Base-by-base conservation (phyloP, 176 grass and related monocot species). In the Microstegium vimineum region DNA sequence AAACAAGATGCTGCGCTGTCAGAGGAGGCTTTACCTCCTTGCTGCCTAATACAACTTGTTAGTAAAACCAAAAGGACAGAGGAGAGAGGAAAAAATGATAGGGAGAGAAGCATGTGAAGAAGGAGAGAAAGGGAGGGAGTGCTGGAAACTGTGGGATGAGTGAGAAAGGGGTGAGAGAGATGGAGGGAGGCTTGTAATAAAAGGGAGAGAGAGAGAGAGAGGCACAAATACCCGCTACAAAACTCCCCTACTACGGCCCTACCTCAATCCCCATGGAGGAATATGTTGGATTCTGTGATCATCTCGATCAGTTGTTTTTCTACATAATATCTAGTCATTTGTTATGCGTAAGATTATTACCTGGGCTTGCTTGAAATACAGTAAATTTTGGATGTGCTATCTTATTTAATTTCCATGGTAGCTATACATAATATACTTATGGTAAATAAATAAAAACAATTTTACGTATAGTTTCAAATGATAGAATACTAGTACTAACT, bases 1-100 rank as follows among this genome's bases (percentile, higher is more conserved):
- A 94, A 97, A 97, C 71, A 67, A 94, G 94, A 90, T 97, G 95
- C 95, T 92, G 92, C 88, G 88, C 86, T 98, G 95, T 94, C 95
- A 97, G 78, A 52, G 63, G 78, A n/a, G 74, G 77, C 92, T 94
- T 92, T 88, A 83, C 81, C 77, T 90, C 75, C 83, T 81, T 89
- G 41, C 47, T 51, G 75, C 71, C 82, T 83, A 77, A 88, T 76
- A 67, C 90, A 81, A 69, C 66, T 49, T 81, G 86, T 93, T 93
- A 82, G 84, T 87, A 92, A 91, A 93, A 91, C 87, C 30, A 41
- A 89, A 88, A 85, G 84, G 85, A 89, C 88, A 75, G 86, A 63
- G 68, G 78, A 62, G 81, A 82, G 69, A 76, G 69, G 54, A 84
- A 68, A 85, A 62, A 62, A 74, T 82, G 81, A 77, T 87, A 31